Evolutionary conservation across 108 stramenopile genomes (phyloP).

Genomic region (Skeletonema grethae): DNA sequence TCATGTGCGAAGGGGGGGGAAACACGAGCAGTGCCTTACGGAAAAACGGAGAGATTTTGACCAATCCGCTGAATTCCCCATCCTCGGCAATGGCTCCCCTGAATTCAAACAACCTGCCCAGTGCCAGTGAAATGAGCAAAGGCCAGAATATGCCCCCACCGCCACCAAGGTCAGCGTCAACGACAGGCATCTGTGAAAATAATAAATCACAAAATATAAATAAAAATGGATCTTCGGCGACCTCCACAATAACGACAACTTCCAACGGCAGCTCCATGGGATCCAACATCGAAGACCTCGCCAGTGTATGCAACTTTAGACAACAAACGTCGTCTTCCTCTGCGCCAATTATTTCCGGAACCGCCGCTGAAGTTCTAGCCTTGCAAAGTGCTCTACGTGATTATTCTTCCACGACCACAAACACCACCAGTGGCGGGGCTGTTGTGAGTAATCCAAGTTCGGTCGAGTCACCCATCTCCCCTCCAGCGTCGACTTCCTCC

Average conservation of each 20-base stretch:
- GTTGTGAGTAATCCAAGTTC: constrained; percentile 13
- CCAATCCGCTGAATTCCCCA: background rate
- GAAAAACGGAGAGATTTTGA: background rate
- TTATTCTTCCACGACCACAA: constrained; percentile 6
- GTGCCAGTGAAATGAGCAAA: background rate
- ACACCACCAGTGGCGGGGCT: background rate
- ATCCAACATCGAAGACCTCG: constrained; percentile 23
- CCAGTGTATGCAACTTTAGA: constrained; percentile 14
- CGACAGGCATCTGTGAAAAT: constrained; percentile 1
- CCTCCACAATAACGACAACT: constrained; percentile 4
- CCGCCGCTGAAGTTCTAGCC: constrained; percentile 32
- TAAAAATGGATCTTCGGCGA: background rate
- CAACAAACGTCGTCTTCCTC: constrained; percentile 5
- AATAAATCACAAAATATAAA: background rate
- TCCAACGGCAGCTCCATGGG: constrained; percentile 18
- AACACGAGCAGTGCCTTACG: background rate
- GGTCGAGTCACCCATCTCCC: constrained; percentile 11
- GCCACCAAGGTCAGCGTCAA: background rate
- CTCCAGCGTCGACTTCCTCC: background rate
- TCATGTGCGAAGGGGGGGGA: constrained; percentile 12
- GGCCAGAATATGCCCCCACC: background rate
- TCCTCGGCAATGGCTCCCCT: constrained; percentile 7
- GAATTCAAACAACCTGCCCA: constrained; percentile 1
- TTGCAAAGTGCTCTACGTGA: constrained; percentile 20
- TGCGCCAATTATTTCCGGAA: constrained; percentile 36